Evolutionary conservation across 495 filamentous ascomycete genomes (phyloP).

Genomic region (Mytilinidion resinicola): DNA sequence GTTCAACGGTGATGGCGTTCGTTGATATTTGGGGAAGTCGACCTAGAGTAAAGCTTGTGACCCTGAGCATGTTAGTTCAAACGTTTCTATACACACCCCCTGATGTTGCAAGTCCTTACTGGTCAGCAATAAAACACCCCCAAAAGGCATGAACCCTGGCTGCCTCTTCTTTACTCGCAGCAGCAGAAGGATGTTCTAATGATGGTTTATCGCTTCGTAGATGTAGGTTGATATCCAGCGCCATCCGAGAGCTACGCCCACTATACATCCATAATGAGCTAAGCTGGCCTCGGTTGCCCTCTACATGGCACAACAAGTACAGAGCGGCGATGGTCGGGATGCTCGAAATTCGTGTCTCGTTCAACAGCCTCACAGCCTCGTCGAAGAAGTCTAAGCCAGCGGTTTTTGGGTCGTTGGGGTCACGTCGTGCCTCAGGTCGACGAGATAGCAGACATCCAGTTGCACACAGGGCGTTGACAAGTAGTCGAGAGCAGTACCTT

Average conservation of each 20-base stretch:
- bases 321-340: slow-evolving; percentile 14
- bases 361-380: slow-evolving; percentile 5
- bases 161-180: slow-evolving; percentile 1
- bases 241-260: slow-evolving; percentile 18
- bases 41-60: slow-evolving; percentile 20
- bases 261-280: slow-evolving; percentile 13
- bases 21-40: slow-evolving; percentile 16
- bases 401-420: slow-evolving; percentile 5
- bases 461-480: slow-evolving; percentile 50
- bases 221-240: slow-evolving; percentile 15
- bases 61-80: background rate
- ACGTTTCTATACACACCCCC: background rate
- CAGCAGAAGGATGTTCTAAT: background rate
- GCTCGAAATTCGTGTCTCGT: background rate
- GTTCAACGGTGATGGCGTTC: slow-evolving; percentile 15
- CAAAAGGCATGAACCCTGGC: slow-evolving; percentile 19
- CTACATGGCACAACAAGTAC: slow-evolving; percentile 13
- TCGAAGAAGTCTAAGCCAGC: slow-evolving; percentile 14
- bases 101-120: slow-evolving; percentile 6
- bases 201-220: slow-evolving; percentile 2
- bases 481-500: slow-evolving; percentile 46
- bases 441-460: slow-evolving; percentile 29
- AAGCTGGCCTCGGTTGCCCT: slow-evolving; percentile 13
- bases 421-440: background rate
- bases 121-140: slow-evolving; percentile 23